Evolutionary conservation across 352 stramenopile genomes (phyloP).

Genomic region (Globisporangium acanthophoron): DNA sequence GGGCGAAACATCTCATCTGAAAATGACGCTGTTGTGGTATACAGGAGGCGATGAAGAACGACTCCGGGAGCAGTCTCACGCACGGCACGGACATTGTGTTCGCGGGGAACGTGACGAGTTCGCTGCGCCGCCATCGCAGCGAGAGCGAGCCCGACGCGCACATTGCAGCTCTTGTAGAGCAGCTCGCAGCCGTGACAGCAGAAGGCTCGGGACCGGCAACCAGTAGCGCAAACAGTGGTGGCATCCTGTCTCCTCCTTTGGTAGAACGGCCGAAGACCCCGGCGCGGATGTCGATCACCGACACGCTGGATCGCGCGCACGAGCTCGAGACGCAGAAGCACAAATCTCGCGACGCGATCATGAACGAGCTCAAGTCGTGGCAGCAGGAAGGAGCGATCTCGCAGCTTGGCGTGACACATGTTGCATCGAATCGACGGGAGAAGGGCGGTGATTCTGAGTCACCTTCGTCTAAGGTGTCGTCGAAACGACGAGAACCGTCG

Average conservation of each 20-base stretch:
- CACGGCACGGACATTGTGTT: constrained; percentile 87
- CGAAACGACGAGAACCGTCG: not conserved
- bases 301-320: constrained; percentile 63
- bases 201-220: not conserved
- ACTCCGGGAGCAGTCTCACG: constrained; percentile 76
- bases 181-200: constrained; percentile 5
- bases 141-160: constrained; percentile 40
- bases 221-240: not conserved
- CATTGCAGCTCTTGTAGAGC: not conserved
- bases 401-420: constrained; percentile 27
- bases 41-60: constrained; percentile 26
- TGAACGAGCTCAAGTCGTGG: constrained; percentile 63
- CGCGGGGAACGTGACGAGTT: constrained; percentile 84
- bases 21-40: not conserved
- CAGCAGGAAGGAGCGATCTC: constrained; percentile 49
- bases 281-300: constrained; percentile 66
- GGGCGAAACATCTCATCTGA: not conserved
- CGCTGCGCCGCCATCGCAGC: constrained; percentile 61
- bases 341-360: constrained; percentile 57
- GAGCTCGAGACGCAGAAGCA: constrained; percentile 58
- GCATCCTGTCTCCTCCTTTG: not conserved
- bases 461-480: not conserved
- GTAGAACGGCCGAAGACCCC: constrained; percentile 50
- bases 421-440: not conserved
- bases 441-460: not conserved